These are phyloP conservation scores for Jamesozyma gamospora DNA, from an alignment of 805 yeast species.

Conservation along the genomic window DNA sequence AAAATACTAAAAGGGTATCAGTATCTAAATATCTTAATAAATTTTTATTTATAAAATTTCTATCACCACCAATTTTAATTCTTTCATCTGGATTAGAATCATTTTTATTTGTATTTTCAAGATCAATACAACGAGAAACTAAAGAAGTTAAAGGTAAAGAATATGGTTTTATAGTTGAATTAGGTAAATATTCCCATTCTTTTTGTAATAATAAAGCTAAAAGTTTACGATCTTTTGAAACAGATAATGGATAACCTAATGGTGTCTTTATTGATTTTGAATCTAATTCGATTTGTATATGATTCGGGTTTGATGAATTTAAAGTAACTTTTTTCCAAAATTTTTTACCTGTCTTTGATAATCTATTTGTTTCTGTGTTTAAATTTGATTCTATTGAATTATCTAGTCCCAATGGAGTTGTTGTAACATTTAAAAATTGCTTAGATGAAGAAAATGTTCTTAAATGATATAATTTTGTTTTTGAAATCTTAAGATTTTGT, in stretches of 20 bases:
- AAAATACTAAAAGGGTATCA: constrained; percentile 80
- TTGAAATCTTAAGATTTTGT: background rate
- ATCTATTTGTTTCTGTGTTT: constrained; percentile 54
- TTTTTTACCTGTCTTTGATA: constrained; percentile 56
- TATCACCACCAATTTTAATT: constrained; percentile 51
- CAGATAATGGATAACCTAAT: constrained; percentile 53
- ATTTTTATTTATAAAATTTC: constrained; percentile 45
- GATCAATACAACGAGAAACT: constrained; percentile 78
- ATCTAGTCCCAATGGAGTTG: constrained; percentile 25
- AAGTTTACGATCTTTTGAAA: constrained; percentile 49
- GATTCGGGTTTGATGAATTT: constrained; percentile 24
- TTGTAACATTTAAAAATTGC: background rate
- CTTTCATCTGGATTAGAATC: constrained; percentile 36
- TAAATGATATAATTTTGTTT: background rate
- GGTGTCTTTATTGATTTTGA: constrained; percentile 77
- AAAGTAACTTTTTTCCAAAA: constrained; percentile 70
- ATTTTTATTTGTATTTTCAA: constrained; percentile 34
- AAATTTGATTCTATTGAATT: constrained; percentile 42
- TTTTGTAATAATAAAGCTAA: constrained; percentile 70
- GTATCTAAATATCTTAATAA: constrained; percentile 84
- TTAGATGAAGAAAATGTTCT: background rate
- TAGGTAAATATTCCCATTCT: constrained; percentile 77
- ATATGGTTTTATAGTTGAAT: constrained; percentile 52
- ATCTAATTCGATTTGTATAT: constrained; percentile 55
- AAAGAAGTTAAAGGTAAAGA: constrained; percentile 81